Conservation (phyloP, 2,329 filamentous ascomycete species). For the Cladosporium sp. region DNA sequence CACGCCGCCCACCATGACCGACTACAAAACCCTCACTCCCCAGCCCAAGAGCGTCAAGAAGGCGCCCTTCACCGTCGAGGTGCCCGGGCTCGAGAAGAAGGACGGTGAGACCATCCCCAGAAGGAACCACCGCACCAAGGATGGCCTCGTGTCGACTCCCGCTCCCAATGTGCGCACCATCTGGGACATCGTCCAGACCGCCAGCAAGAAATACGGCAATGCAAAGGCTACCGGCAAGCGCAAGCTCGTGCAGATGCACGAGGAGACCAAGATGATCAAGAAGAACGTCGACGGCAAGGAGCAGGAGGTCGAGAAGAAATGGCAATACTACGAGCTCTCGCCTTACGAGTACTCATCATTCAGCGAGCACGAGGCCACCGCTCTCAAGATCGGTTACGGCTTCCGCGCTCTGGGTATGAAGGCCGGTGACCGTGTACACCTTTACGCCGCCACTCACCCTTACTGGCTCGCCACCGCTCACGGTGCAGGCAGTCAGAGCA, state of each 20-base stretch:
- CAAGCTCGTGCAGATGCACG: constrained; percentile 70
- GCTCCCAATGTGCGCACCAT: constrained; percentile 68
- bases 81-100: constrained; percentile 60
- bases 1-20: constrained; percentile 24
- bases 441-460: constrained; percentile 77
- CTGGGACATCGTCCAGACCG: constrained; percentile 70
- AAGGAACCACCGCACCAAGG: constrained; percentile 65
- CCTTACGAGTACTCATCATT: constrained; percentile 73
- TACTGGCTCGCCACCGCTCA: constrained; percentile 76
- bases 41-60: constrained; percentile 52
- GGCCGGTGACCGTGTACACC: constrained; percentile 64
- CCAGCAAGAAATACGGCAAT: constrained; percentile 54
- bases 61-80: constrained; percentile 71
- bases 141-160: constrained; percentile 63
- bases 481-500: constrained; percentile 70
- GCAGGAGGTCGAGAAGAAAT: constrained; percentile 79
- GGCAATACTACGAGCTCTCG: constrained; percentile 83
- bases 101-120: constrained; percentile 81
- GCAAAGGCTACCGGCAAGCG: constrained; percentile 59
- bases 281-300: constrained; percentile 80
- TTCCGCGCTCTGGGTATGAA: constrained; percentile 69
- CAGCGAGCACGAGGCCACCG: constrained; percentile 68
- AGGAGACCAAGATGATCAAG: constrained; percentile 83
- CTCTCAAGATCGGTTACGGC: constrained; percentile 65
- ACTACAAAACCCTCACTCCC: constrained; percentile 45